phyloP scores from a whole-genome alignment of 1,284 basidiomycete species.

The Austroboletus novae-zelandiae region DNA sequence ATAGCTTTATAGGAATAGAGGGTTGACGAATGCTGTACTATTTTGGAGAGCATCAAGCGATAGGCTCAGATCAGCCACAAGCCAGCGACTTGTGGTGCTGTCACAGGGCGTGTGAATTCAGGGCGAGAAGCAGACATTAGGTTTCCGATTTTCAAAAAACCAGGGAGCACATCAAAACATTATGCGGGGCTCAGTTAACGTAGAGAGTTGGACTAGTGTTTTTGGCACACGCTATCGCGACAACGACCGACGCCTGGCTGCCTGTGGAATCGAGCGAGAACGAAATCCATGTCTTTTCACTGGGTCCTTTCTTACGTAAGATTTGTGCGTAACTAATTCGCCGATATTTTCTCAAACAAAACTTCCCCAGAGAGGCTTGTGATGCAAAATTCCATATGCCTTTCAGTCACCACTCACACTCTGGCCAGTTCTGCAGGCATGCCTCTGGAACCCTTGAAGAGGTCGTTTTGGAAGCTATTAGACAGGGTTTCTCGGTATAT shows the following conservation, averaged over 20 bases:
- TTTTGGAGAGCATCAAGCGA: neutral
- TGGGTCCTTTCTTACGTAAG: slow-evolving; percentile 21
- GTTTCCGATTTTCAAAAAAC: slow-evolving; percentile 35
- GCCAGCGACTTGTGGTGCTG: neutral
- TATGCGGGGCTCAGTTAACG: slow-evolving; percentile 17
- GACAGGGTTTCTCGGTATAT: slow-evolving; percentile 77
- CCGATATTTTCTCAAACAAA: slow-evolving; percentile 4
- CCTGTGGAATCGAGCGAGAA: neutral
- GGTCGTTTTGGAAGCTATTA: slow-evolving; percentile 77
- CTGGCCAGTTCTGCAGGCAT: slow-evolving; percentile 95
- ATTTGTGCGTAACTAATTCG: neutral
- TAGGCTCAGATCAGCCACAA: neutral
- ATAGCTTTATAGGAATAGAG: slow-evolving; percentile 1
- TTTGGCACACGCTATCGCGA: neutral
- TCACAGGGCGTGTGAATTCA: slow-evolving; percentile 20
- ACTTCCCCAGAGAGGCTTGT: neutral
- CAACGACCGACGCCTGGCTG: neutral
- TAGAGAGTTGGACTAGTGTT: slow-evolving; percentile 4
- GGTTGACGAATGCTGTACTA: slow-evolving; percentile 2
- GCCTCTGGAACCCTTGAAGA: slow-evolving; percentile 76
- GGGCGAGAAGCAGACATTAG: slow-evolving; percentile 29
- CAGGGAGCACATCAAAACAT: slow-evolving; percentile 20
- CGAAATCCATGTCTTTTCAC: neutral
- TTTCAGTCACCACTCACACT: slow-evolving; percentile 92
- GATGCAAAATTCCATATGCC: slow-evolving; percentile 54